Evolutionary conservation across 2,329 filamentous ascomycete species (phyloP), one percentile per base, ranked within the genome.

Genomic region (Fusarium sp.): DNA sequence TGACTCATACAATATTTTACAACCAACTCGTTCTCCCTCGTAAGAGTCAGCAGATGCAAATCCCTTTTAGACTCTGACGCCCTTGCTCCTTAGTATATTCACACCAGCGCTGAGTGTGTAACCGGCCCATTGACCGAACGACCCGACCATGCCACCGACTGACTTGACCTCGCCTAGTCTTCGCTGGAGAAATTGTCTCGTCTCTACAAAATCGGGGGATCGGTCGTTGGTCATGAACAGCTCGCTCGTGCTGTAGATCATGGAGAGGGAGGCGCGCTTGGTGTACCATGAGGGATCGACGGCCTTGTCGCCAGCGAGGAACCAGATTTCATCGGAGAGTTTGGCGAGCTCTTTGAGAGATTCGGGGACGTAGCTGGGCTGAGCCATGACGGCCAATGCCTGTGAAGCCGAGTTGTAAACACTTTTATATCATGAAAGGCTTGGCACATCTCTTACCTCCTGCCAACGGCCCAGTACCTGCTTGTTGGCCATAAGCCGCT

Each of bases 221-320:
- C 83, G 84, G 79, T 98, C 96, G 60, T 91, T 94, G 21, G 94
- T 97, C 94, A 98, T 97, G 80, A 94, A 97, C 7, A 97, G 83
- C 80, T 99, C 96, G 56, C 90, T 87, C 33, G 90, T 88, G 50
- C 93, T 93, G 72, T 88, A 89, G 40, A 87, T 82, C 70, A 84
- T 79, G 33, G 86, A 85, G 11, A 88, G 78, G 20, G 83, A 83
- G 5, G 82, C 85, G 47, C 87, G 85, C 75, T 88, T 88, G 57
- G 85, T 82, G 74, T 99, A 99, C 96, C 96, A 99, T 6, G 89
- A 90, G 6, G 88, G 87, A 78, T 98, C 94, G 62, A 97, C 92
- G 21, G 90, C 87, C 21, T 81, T 84, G 78, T 98, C 96, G 49
- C 93, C 93, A 0, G 95, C 88, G 6, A 97, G 87, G 74, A 91